Percentiles rank a stretch among this genome's conserved stretches.
phyloP scores from a whole-genome alignment of 129 eudicot species.

The Oenanthe sinensis region DNA sequence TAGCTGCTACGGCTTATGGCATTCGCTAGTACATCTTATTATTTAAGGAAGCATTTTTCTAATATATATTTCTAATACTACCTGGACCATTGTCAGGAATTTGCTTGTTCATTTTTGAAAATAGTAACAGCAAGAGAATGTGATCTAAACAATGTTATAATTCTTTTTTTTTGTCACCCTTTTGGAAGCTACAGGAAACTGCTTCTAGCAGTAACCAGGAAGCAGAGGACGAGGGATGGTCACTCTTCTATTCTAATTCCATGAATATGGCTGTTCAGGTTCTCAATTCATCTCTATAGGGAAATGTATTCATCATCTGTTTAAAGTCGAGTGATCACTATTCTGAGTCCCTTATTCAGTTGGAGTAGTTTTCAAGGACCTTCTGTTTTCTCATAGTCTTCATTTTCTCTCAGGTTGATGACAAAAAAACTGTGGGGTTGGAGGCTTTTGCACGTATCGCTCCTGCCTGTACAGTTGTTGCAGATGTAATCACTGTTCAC shows the following conservation, averaged over 20 bases:
- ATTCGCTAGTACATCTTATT: background rate
- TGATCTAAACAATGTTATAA: background rate
- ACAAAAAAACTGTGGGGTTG: slow-evolving; percentile 47
- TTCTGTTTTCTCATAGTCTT: slow-evolving; percentile 11
- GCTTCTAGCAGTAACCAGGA: slow-evolving; percentile 23
- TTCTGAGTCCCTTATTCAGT: background rate
- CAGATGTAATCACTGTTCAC: slow-evolving; percentile 49
- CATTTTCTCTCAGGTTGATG: slow-evolving; percentile 42
- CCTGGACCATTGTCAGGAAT: background rate
- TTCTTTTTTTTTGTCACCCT: background rate
- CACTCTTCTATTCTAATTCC: slow-evolving; percentile 47
- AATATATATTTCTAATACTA: background rate
- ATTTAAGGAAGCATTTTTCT: background rate
- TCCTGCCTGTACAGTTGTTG: slow-evolving; percentile 50
- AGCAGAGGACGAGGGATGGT: slow-evolving; percentile 53
- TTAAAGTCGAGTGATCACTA: background rate
- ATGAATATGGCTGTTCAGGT: slow-evolving; percentile 70
- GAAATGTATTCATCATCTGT: background rate
- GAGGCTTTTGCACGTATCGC: slow-evolving; percentile 67
- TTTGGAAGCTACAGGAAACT: slow-evolving; percentile 23
- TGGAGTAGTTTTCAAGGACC: background rate
- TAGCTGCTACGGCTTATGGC: background rate
- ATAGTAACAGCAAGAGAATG: background rate
- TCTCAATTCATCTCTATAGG: slow-evolving; percentile 10
- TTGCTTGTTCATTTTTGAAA: background rate